Evolutionary conservation across 1,284 basidiomycete genomes (phyloP).

Genomic region (Cutaneotrichosporon sp.): DNA sequence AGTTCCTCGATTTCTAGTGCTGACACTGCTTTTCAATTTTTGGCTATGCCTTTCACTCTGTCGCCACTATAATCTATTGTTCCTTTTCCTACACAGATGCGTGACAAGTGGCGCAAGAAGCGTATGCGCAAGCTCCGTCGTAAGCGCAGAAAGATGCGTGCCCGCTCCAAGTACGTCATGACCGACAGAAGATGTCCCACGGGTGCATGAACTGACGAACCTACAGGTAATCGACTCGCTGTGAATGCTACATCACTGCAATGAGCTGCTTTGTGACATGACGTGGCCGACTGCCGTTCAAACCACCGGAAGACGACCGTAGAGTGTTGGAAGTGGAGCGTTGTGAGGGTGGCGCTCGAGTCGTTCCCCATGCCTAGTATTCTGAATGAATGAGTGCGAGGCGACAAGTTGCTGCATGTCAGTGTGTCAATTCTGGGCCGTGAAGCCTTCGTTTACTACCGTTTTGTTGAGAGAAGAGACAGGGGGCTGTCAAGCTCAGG

Average conservation of each 20-base stretch:
- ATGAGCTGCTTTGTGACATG: neutral
- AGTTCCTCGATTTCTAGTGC: neutral
- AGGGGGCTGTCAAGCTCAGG: no score
- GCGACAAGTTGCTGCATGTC: neutral
- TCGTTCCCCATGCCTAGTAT: constrained; percentile 1
- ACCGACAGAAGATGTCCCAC: neutral
- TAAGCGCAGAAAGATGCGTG: constrained; percentile 22
- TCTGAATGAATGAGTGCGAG: constrained; percentile 2
- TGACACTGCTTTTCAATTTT: constrained; percentile 1
- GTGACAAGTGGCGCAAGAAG: constrained; percentile 25
- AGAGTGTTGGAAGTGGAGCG: no score
- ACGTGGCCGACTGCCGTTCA: neutral
- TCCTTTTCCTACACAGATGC: constrained; percentile 8
- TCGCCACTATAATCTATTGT: neutral
- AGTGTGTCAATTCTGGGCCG: no score
- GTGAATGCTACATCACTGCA: neutral
- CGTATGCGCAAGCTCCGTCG: constrained; percentile 24
- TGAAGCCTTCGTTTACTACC: no score
- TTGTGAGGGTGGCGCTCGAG: no score
- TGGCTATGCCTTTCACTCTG: no score
- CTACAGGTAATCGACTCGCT: constrained; percentile 10
- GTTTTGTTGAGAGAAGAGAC: no score
- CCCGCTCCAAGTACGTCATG: constrained; percentile 19
- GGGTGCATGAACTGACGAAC: neutral
- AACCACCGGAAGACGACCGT: no score